Conservation (phyloP, 169 alveolate species). For the Amoebophrya sp. region DNA sequence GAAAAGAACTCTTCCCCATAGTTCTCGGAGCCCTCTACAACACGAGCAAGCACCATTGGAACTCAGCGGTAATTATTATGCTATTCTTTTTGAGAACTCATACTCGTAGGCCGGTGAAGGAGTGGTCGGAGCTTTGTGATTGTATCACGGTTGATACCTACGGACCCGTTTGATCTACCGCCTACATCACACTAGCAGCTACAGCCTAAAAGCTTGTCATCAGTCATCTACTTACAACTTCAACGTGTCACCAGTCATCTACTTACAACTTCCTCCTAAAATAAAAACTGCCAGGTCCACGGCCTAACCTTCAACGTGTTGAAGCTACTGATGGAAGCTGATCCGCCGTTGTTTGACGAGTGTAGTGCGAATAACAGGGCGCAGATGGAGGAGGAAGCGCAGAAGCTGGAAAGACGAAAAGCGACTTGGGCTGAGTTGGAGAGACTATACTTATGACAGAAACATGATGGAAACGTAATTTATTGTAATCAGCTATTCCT, state of each 20-base stretch:
- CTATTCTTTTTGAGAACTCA: not conserved
- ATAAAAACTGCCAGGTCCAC: slow-evolving; percentile 46
- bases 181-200: no score
- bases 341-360: slow-evolving; percentile 57
- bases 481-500: no score
- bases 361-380: slow-evolving; percentile 53
- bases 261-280: not conserved
- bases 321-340: slow-evolving; percentile 58
- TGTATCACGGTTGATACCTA: no score
- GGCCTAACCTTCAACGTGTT: slow-evolving; percentile 57
- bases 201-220: no score
- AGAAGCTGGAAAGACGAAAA: not conserved
- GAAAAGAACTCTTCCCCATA: slow-evolving; percentile 55
- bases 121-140: no score
- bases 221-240: no score
- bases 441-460: not conserved
- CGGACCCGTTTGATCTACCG: no score
- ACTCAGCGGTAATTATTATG: slow-evolving; percentile 33
- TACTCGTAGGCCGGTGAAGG: not conserved
- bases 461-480: no score
- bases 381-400: slow-evolving; percentile 49
- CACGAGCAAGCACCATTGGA: slow-evolving; percentile 55
- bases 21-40: slow-evolving; percentile 52
- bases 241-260: not conserved
- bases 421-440: not conserved